Evolutionary conservation across 768 basidiomycete species (phyloP).

Genomic region (Kwoniella dendrophila): DNA sequence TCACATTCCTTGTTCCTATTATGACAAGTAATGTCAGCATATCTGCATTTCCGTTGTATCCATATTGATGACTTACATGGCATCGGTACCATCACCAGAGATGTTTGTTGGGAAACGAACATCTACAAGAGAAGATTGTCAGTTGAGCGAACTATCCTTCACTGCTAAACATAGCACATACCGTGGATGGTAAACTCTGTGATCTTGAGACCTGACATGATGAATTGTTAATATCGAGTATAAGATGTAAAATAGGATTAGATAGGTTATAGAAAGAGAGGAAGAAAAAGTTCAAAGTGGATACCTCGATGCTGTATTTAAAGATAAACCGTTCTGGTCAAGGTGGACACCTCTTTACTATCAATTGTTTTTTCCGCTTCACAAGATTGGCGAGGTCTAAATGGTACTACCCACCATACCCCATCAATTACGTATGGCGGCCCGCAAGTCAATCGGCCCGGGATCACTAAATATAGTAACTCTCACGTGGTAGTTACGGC

Average conservation of each 20-base stretch:
- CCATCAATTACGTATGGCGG: neutral
- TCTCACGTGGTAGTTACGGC: constrained; percentile 1
- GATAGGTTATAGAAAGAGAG: neutral
- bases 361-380: no score
- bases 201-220: constrained; percentile 48
- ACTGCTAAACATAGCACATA: constrained; percentile 23
- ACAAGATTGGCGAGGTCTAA: no score
- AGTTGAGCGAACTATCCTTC: neutral
- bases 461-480: neutral
- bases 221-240: constrained; percentile 1
- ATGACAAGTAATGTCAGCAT: no score
- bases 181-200: constrained; percentile 54
- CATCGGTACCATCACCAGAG: constrained; percentile 89
- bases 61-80: constrained; percentile 64
- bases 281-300: neutral
- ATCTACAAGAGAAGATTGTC: constrained; percentile 60
- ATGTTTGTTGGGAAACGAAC: constrained; percentile 90
- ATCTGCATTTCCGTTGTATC: no score
- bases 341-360: neutral
- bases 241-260: neutral
- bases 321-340: neutral
- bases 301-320: constrained; percentile 13
- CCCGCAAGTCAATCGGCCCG: constrained; percentile 3
- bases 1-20: constrained; percentile 93
- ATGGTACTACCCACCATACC: no score